phyloP scores from a whole-genome alignment of 1,284 basidiomycete genomes.

The Trichosporon coremiiforme region DNA sequence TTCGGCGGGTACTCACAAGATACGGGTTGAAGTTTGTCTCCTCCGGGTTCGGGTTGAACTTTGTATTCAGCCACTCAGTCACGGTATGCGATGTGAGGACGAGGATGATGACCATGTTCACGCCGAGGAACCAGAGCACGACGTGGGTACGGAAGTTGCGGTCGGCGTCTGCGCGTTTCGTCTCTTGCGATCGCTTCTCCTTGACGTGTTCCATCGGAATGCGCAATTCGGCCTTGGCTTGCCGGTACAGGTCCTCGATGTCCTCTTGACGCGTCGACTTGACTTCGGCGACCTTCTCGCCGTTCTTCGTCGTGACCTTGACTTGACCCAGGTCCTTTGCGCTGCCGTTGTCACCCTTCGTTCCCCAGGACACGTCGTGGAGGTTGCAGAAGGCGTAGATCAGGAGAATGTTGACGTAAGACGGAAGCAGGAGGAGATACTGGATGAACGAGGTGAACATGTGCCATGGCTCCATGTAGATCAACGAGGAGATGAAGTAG shows the following conservation, averaged over 20 bases:
- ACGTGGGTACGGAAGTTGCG: conserved; percentile 65
- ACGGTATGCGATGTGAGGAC: conserved; percentile 79
- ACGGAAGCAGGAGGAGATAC: conserved; percentile 58
- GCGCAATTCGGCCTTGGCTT: conserved; percentile 66
- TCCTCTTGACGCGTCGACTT: conserved; percentile 78
- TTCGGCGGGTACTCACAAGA: conserved; percentile 55
- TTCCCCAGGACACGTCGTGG: conserved; percentile 86
- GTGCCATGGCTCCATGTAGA: conserved; percentile 90
- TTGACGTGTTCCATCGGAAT: conserved; percentile 63
- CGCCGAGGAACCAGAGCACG: conserved; percentile 79
- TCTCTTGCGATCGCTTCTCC: conserved; percentile 80
- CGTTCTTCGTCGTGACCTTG: conserved; percentile 76
- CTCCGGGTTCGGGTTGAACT: conserved; percentile 58
- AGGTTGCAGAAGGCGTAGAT: conserved; percentile 70
- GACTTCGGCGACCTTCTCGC: conserved; percentile 77
- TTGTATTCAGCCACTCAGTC: conserved; percentile 55
- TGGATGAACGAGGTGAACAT: conserved; percentile 80
- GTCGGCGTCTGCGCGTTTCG: conserved; percentile 75
- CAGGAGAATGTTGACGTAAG: conserved; percentile 78
- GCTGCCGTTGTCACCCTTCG: conserved; percentile 84
- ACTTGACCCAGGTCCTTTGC: conserved; percentile 83
- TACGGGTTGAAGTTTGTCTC: conserved; percentile 74
- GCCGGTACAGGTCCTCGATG: conserved; percentile 81
- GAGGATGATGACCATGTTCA: conserved; percentile 80
- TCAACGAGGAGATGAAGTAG: conserved; percentile 80